Base-by-base conservation (phyloP, 2,329 filamentous ascomycete genomes). In the Fusarium chaquense region DNA sequence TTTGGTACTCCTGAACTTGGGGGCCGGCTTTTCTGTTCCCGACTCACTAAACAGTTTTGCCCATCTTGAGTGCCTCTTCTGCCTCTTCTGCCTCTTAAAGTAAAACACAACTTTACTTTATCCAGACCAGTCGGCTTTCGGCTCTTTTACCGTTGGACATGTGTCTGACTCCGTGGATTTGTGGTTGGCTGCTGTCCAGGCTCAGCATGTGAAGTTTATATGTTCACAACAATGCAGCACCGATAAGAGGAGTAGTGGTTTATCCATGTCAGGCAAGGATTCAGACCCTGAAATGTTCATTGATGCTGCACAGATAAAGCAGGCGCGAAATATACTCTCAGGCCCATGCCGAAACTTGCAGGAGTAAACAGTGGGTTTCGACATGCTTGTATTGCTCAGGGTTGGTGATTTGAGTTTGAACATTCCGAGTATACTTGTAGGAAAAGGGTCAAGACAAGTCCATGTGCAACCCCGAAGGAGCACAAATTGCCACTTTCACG, bases 101-200 rank as follows among this genome's bases (percentile, higher is more conserved):
- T 51, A 65, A 64, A 38, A 43, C 35, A 55, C 20, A 26, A 40
- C 35, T 33, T 41, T 30, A 26, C 26, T 54, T 62, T 53, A 62
- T 45, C 52, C 67, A 69, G 43, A 49, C 59, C 63, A 65, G 58
- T 71, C 67, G 67, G 67, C 67, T 52, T 61, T 70, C 67, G 67
- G 55, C 40, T 59, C 49, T 35, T 49, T 56, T 54, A 33, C 44
- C 30, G 30, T 69, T 65, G 38, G 47, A 22, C 33, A 41, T 65
- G 47, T 58, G 33, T 61, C 24, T 66, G 47, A 43, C 30, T 24
- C 56, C 67, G 66, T 66, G 44, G 28, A 46, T 32, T 46, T 8
- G 12, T 46, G 26, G 26, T 46, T 46, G 44, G 44, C 28, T 32
- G 28, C 10, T 30, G 18, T 30, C 13, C 35, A 44, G 41, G 12